phyloP scores from a whole-genome alignment of 2,329 filamentous ascomycete genomes.

The Cordyceps javanica region DNA sequence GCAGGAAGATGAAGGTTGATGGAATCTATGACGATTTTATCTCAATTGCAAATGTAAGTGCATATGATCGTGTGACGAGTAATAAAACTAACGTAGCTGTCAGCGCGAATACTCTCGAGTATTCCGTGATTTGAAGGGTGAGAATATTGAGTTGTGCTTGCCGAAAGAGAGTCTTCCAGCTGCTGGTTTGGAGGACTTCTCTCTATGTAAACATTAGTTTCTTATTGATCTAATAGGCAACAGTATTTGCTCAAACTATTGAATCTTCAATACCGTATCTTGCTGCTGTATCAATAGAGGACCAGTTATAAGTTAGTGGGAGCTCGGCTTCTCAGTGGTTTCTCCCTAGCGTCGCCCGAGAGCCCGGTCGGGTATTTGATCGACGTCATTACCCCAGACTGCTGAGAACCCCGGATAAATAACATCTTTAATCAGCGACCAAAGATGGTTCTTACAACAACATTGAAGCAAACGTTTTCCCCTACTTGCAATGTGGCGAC shows the following conservation, averaged over 20 bases:
- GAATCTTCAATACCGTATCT: too few relatives aligned
- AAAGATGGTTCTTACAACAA: background rate
- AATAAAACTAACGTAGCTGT: background rate
- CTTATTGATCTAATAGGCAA: background rate
- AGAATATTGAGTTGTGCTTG: constrained; percentile 24
- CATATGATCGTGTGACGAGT: too few relatives aligned
- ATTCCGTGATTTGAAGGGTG: constrained; percentile 24
- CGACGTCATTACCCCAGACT: constrained; percentile 1
- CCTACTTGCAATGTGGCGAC: background rate
- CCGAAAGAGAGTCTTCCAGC: constrained; percentile 20
- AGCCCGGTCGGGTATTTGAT: constrained; percentile 1
- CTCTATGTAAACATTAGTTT: constrained; percentile 12
- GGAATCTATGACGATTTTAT: constrained; percentile 33
- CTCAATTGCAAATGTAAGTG: constrained; percentile 22
- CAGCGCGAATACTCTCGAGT: constrained; percentile 26
- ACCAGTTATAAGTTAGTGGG: too few relatives aligned
- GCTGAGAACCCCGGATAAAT: background rate
- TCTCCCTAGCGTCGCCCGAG: background rate
- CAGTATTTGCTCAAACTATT: background rate
- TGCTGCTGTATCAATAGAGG: too few relatives aligned
- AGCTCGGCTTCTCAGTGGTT: constrained; percentile 6
- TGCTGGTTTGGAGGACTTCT: constrained; percentile 23
- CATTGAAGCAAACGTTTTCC: background rate
- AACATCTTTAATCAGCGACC: background rate
- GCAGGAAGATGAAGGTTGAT: constrained; percentile 31